Percentiles rank a stretch among this genome's conserved stretches.
These are phyloP conservation scores for Phyllosticta citriasiana DNA, from an alignment of 2,329 filamentous ascomycete genomes.

Conservation along the genomic window DNA sequence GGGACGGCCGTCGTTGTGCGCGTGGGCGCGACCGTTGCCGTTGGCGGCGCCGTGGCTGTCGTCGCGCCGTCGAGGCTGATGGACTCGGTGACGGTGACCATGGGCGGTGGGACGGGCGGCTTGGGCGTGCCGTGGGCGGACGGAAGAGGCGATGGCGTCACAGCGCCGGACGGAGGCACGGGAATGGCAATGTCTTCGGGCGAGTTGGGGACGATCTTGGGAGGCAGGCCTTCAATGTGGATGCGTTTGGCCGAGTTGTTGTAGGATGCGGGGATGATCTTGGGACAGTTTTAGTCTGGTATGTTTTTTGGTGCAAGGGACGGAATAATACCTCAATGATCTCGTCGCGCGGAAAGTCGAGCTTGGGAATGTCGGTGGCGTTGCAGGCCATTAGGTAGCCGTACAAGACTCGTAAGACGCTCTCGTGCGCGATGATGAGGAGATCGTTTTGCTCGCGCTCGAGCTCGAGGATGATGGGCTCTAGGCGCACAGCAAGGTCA, in stretches of 20 bases:
- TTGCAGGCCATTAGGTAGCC: slow-evolving; percentile 98
- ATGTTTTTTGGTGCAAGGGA: slow-evolving; percentile 6
- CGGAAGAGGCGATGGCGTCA: slow-evolving; percentile 29
- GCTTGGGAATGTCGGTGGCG: slow-evolving; percentile 82
- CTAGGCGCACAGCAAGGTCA: slow-evolving; percentile 91
- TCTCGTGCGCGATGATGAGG: slow-evolving; percentile 97
- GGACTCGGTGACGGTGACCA: background rate
- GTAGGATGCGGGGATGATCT: slow-evolving; percentile 93
- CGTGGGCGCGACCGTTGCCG: background rate
- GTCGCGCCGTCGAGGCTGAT: background rate
- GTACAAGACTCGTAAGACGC: slow-evolving; percentile 91
- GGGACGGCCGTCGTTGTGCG: background rate
- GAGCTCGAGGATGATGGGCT: slow-evolving; percentile 94
- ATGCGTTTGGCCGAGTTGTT: slow-evolving; percentile 93
- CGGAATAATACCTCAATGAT: slow-evolving; percentile 65
- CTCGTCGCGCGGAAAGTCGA: slow-evolving; percentile 90
- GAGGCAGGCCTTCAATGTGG: slow-evolving; percentile 61
- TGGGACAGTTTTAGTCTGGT: background rate
- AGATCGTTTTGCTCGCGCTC: slow-evolving; percentile 95
- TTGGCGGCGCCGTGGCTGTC: background rate
- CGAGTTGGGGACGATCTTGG: slow-evolving; percentile 61
- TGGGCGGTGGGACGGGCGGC: background rate
- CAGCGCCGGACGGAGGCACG: slow-evolving; percentile 49
- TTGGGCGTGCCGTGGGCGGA: slow-evolving; percentile 14
- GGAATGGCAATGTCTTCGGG: slow-evolving; percentile 75